Base-by-base conservation (phyloP, 225 moss, liverwort and hornwort genomes). In the Ulota crispa region DNA sequence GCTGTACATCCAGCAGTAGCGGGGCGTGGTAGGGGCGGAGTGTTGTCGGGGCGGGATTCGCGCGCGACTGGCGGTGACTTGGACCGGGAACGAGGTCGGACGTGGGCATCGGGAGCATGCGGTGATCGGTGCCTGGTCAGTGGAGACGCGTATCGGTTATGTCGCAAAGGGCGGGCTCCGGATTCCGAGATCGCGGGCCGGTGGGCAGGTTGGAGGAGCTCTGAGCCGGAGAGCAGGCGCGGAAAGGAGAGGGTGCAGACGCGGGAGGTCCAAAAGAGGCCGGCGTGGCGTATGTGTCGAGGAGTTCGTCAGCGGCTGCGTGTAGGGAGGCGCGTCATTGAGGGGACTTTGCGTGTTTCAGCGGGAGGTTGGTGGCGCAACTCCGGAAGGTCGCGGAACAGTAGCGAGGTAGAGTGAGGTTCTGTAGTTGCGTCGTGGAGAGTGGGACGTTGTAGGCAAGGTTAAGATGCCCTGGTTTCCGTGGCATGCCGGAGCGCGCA, bases 1-100 rank as follows among this genome's bases (percentile, higher is more conserved):
- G 88, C 93, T 99, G 53, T 86, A 91, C 83, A 93, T 99, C 73
- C 92, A 93, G 80, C 99, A 95, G 87, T 94, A 93, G 87, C 78
- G 86, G 73, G 75, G 28, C 69, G 52, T 71, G 34, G 52, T 24
- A 45, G 72, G 19, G 52, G 56, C 65, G 76, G 54, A 55, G 19
- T 65, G 59, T 68, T 52, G 64, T 79, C 50, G 6, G 16, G 50
- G 50, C 6, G 50, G 50, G 50, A 18, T 47, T 16, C 5, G 16
- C 47, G 1, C 39, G 43, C 43, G 43, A 1, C 1, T 27, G 75
- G 20, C n/a, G 18, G 24, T 73, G 72, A 24, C 50, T 59, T 80
- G 32, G 24, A 63, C 39, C 74, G 34, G 43, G 50, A 24, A 52
- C n/a, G 57, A 32, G 74, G 70, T 67, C 68, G 67, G 50, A 43